These are phyloP conservation scores for Euphrasia arctica DNA, from an alignment of 305 asterid species.

Conservation along the genomic window DNA sequence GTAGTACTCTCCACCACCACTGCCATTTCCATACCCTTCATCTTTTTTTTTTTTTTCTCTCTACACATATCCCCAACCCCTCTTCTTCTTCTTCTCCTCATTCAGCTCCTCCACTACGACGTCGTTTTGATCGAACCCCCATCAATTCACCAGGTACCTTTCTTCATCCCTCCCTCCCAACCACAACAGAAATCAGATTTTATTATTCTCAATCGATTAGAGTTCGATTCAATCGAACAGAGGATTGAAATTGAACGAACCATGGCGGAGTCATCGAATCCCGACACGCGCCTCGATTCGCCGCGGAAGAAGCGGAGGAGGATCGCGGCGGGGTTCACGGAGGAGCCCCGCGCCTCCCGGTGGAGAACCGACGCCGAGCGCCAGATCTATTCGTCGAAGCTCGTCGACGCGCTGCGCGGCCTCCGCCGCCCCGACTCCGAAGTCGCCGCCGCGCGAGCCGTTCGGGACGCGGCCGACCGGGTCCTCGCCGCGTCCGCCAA, in stretches of 20 bases:
- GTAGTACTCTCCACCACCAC: conserved; percentile 1
- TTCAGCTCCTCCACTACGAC: neutral
- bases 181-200: neutral
- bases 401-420: conserved; percentile 48
- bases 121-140: neutral
- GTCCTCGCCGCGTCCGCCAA: conserved; percentile 62
- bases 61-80: neutral
- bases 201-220: neutral
- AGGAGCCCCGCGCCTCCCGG: conserved; percentile 20
- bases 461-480: conserved; percentile 58
- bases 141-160: no score
- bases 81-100: neutral
- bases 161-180: no score
- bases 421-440: conserved; percentile 39
- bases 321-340: conserved; percentile 25
- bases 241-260: no score
- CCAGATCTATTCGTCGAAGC: conserved; percentile 66
- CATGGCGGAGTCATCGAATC: conserved; percentile 36
- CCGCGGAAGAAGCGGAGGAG: conserved; percentile 43
- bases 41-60: conserved; percentile 16
- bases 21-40: conserved; percentile 20
- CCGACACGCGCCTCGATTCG: conserved; percentile 28
- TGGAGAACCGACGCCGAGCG: conserved; percentile 52
- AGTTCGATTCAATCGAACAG: neutral
- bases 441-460: conserved; percentile 20